These are phyloP conservation scores for Lactarius sp. DNA, from an alignment of 768 basidiomycete species.

Conservation along the genomic window DNA sequence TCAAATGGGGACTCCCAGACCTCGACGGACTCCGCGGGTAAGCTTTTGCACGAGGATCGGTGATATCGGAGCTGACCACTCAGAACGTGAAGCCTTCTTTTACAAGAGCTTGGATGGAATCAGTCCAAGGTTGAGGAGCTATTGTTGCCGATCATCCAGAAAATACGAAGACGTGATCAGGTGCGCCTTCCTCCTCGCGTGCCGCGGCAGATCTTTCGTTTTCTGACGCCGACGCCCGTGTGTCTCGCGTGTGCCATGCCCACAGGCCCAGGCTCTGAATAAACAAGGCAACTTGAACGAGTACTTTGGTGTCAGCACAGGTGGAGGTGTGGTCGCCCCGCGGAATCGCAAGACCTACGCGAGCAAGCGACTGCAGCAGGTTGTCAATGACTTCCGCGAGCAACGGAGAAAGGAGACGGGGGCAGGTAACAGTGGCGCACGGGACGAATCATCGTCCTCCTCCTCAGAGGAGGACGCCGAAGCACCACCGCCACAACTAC, in stretches of 20 bases:
- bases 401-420: conserved; percentile 32
- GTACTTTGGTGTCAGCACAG: conserved; percentile 68
- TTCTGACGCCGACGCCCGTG: not conserved
- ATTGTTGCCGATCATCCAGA: conserved; percentile 87
- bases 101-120: conserved; percentile 77
- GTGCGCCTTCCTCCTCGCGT: conserved; percentile 36
- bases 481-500: not conserved
- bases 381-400: conserved; percentile 76
- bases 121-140: conserved; percentile 83
- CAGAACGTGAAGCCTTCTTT: conserved; percentile 50
- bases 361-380: conserved; percentile 82
- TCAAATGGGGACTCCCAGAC: conserved; percentile 97
- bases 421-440: not conserved
- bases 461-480: not conserved
- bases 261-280: conserved; percentile 57
- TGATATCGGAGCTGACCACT: conserved; percentile 22
- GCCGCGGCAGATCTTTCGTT: not conserved
- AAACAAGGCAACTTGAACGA: conserved; percentile 71
- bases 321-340: conserved; percentile 68
- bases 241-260: not conserved
- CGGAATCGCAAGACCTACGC: conserved; percentile 76
- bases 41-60: conserved; percentile 30
- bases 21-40: conserved; percentile 85
- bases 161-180: conserved; percentile 76
- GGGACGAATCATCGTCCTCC: not conserved